Conservation (phyloP, 257 asterid genomes). For the Solanum raphanifolium region DNA sequence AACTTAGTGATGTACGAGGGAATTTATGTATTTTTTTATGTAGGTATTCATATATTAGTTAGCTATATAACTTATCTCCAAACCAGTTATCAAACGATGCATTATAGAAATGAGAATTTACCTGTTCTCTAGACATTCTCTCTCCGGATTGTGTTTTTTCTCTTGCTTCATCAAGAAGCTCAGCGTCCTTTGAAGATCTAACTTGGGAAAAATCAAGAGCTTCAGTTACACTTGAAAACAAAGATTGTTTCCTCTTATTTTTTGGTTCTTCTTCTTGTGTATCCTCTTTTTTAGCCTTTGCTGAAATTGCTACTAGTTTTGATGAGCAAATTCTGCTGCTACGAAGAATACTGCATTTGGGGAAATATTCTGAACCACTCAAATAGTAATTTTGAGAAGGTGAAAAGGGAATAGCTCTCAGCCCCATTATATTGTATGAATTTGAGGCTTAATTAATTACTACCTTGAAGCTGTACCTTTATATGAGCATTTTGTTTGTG, state of each 20-base stretch:
- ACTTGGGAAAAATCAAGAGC: constrained; percentile 87
- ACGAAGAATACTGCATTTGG: background rate
- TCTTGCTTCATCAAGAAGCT: constrained; percentile 66
- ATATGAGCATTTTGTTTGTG: background rate
- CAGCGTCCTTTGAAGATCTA: constrained; percentile 66
- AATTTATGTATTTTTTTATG: too few relatives aligned
- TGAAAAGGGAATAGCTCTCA: constrained; percentile 41
- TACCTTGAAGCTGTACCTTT: background rate
- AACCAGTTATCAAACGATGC: background rate
- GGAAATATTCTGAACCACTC: constrained; percentile 1
- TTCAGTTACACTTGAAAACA: constrained; percentile 61
- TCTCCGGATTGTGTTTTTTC: constrained; percentile 62
- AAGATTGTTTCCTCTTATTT: constrained; percentile 33
- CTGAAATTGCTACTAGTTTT: constrained; percentile 17
- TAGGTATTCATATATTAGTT: background rate
- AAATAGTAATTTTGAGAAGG: constrained; percentile 33
- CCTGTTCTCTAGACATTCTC: constrained; percentile 74
- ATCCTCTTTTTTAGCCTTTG: constrained; percentile 29
- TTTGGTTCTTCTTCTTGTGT: constrained; percentile 21
- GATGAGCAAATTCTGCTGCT: constrained; percentile 8
- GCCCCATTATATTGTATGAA: constrained; percentile 24
- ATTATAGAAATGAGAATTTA: background rate
- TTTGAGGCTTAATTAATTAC: background rate
- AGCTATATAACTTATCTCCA: background rate
- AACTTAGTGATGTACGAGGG: background rate